A percentile compares a stretch with the other conserved stretches of the same genome.
Conservation (phyloP, 2,329 filamentous ascomycete genomes). For the Endoconidiophora laricicola region DNA sequence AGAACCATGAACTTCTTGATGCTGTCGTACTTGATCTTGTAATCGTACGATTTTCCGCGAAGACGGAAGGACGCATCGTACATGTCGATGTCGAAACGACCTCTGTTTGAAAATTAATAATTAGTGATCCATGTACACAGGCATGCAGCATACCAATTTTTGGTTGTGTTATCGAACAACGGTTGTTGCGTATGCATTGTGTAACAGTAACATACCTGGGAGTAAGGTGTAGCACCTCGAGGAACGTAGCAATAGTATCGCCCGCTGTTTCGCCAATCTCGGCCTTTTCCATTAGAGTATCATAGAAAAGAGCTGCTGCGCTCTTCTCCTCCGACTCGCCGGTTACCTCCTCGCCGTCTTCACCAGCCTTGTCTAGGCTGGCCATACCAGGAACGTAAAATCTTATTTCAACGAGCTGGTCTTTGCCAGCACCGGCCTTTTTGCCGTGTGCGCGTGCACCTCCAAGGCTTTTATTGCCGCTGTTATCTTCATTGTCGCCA, state of each 20-base stretch:
- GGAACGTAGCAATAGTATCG: conserved; percentile 92
- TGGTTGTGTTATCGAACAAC: background rate
- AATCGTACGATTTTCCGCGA: conserved; percentile 98
- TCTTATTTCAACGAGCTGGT: conserved; percentile 95
- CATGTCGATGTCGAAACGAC: conserved; percentile 99
- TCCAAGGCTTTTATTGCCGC: conserved; percentile 50
- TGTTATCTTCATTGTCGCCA: conserved; percentile 52
- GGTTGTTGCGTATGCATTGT: conserved; percentile 8
- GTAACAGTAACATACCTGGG: conserved; percentile 42
- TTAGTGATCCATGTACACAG: too few species aligned
- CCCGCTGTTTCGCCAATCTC: conserved; percentile 99
- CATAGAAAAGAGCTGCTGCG: conserved; percentile 92
- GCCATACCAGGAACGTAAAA: conserved; percentile 94
- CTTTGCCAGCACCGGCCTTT: conserved; percentile 74
- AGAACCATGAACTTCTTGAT: conserved; percentile 99
- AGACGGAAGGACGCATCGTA: conserved; percentile 95
- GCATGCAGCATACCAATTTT: conserved; percentile 16
- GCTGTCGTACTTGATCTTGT: conserved; percentile 96
- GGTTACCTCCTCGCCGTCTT: conserved; percentile 45
- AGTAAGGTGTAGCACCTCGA: conserved; percentile 91
- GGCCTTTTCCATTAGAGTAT: conserved; percentile 93
- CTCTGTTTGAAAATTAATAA: conserved; percentile 36
- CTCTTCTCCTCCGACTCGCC: conserved; percentile 68
- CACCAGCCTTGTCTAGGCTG: conserved; percentile 50
- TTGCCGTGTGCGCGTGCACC: conserved; percentile 63